Evolutionary conservation across 805 yeast species (phyloP), one percentile per base, ranked within the genome.

Genomic region (Clavispora santaluciae): DNA sequence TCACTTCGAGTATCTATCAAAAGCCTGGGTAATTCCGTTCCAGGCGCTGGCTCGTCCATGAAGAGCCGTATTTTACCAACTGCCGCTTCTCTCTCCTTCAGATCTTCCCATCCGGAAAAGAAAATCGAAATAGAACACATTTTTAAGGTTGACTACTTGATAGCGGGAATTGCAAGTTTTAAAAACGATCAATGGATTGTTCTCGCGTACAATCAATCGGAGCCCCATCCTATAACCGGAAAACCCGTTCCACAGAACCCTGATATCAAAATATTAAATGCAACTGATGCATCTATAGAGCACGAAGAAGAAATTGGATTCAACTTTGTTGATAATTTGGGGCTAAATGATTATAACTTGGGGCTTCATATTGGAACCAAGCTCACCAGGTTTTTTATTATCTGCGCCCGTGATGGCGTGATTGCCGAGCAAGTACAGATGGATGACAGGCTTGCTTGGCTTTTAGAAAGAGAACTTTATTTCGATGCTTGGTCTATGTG

Each of bases 371-470:
- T 73, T 24, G 78, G 74, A 2, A 54, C 49, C 0, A 56, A 60
- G 0, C 50, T 60, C 5, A 59, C 68, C 6, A 68, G 70, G 40
- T 87, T 83, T 66, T 85, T 73, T 52, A 68, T 93, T 15, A 69
- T 91, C 5, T 79, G 91, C 55, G 87, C 96, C 0, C 76, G 78
- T 35, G 98, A 89, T 61, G 91, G 83, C 1, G 83, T 91, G 1
- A 66, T 80, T 12, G 88, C 89, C 0, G 76, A 81, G 50, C 87
- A 83, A 45, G 70, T 85, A n/a, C 80, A 79, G 39, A 61, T 83
- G 18, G 60, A 66, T 22, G 98, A 90, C 56, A 77, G 83, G 43
- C 73, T 82, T 34, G 66, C 78, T 4, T 91, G 97, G 96, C 83
- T 71, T 43, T 43, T 78, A 3, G 78, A 78, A 1, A 74, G 67